Percentiles rank a stretch among this genome's conserved stretches.
Conservation (phyloP, 2,329 filamentous ascomycete species). For the Calonectria pseudoreteaudii region DNA sequence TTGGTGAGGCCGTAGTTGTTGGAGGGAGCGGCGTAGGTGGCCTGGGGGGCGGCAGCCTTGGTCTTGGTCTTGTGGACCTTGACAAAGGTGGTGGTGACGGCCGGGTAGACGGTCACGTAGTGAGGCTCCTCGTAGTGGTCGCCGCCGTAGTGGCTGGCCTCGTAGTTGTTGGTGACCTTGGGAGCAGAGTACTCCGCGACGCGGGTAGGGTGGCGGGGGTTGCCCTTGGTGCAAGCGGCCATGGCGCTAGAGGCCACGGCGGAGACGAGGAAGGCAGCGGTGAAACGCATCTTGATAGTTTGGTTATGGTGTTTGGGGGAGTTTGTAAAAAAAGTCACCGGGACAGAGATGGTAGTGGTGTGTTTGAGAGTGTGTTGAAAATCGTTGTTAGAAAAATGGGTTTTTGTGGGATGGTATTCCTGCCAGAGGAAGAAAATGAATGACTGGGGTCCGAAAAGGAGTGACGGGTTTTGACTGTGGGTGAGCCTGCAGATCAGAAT, state of each 20-base stretch:
- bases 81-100: background rate
- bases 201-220: too few species aligned
- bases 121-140: background rate
- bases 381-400: background rate
- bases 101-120: background rate
- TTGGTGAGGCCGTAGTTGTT: conserved; percentile 15
- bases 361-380: background rate
- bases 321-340: background rate
- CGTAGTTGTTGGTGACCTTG: background rate
- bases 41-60: background rate
- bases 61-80: background rate
- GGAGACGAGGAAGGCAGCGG: conserved; percentile 24
- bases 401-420: background rate
- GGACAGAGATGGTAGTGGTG: too few species aligned
- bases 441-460: background rate
- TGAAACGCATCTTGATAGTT: conserved; percentile 37
- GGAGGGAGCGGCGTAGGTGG: background rate
- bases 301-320: background rate
- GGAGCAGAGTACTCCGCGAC: background rate
- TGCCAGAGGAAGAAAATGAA: background rate
- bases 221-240: conserved; percentile 11
- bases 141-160: background rate
- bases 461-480: background rate
- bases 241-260: conserved; percentile 32
- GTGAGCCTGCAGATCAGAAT: background rate